Base-by-base conservation (phyloP, 163 green algal genomes). In the Scenedesmus sp. region DNA sequence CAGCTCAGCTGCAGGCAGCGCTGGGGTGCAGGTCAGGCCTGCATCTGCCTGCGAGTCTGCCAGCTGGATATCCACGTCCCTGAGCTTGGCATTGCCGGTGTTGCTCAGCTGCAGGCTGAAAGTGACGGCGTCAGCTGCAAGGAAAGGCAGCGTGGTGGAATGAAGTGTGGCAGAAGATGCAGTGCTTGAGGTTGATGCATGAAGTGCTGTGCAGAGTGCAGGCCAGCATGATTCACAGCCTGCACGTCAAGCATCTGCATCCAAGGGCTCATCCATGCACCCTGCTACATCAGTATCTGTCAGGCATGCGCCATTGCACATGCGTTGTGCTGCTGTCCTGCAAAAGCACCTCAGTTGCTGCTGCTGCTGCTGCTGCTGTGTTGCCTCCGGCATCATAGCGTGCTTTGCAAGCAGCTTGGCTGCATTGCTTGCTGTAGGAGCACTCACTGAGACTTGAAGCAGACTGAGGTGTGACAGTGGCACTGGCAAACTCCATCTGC, bases 1-100 rank as follows among this genome's bases (percentile, higher is more conserved):
- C 65, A 76, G 65, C 0, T 0, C 2, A 40, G 30, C 0, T 20
- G 65, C 65, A 40, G 72, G 37, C 2, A 81, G 4, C 49, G 72
- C 13, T 51, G 72, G 72, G 0, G 72, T n/a, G 35, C 35, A 81
- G 12, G 0, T 12, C 15, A 81, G 35, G 72, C 0, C 49, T 81
- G 72, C 18, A 18, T 76, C 30, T 18, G 61, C 61, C 26, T 26
- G 15, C 0, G 61, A 7, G 61, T 76, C 61, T 37, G 61, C 6
- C 30, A 76, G 61, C 35, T 26, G 15, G 18, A 81, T 49, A 15
- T 46, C n/a, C 10, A 81, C 33, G 35, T 13, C 30, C 72, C 72
- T 81, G 10, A 81, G 72, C 72, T 81, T 33, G 13, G 72, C 72
- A 49, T 81, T 81, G 35, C 72, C 72, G 16, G 72, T 81, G 33